These are phyloP conservation scores for Pelargonium hybrid DNA, from an alignment of 441 rosid genomes.

Conservation along the genomic window DNA sequence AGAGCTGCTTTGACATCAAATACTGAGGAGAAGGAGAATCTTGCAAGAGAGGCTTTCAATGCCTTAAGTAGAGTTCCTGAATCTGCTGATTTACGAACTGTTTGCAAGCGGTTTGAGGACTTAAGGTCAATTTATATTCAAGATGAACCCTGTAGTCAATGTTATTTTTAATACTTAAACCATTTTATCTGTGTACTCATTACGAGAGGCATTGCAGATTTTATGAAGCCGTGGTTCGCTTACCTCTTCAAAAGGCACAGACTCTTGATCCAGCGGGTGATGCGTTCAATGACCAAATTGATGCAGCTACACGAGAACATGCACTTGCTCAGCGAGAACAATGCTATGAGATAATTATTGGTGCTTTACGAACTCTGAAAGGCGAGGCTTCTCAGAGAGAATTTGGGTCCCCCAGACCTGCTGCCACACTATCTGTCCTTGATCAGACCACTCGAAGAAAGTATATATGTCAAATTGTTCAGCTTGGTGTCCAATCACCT, in stretches of 20 bases:
- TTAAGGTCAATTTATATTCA: constrained; percentile 44
- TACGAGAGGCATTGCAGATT: constrained; percentile 44
- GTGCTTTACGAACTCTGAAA: constrained; percentile 64
- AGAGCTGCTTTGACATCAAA: constrained; percentile 64
- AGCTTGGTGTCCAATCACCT: constrained; percentile 82
- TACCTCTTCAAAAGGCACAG: constrained; percentile 89
- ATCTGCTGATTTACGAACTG: constrained; percentile 83
- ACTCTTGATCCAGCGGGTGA: constrained; percentile 85
- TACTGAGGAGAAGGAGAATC: constrained; percentile 64
- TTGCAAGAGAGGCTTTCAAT: constrained; percentile 83
- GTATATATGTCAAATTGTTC: constrained; percentile 86
- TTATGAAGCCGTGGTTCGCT: constrained; percentile 90
- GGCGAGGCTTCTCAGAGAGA: constrained; percentile 40
- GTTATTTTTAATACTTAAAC: constrained; percentile 10
- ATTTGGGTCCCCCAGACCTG: constrained; percentile 52
- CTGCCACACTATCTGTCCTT: constrained; percentile 35
- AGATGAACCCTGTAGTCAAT: constrained; percentile 15
- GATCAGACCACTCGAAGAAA: constrained; percentile 64
- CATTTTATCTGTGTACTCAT: constrained; percentile 19
- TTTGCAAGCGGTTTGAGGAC: constrained; percentile 94
- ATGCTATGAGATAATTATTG: constrained; percentile 77
- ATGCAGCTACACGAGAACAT: constrained; percentile 54
- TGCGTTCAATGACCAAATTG: constrained; percentile 87
- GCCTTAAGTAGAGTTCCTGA: constrained; percentile 83
- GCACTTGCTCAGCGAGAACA: constrained; percentile 71